Evolutionary conservation across 495 filamentous ascomycete species (phyloP), one percentile per base, ranked within the genome.

Genomic region (Saxophila tyrrhenica): DNA sequence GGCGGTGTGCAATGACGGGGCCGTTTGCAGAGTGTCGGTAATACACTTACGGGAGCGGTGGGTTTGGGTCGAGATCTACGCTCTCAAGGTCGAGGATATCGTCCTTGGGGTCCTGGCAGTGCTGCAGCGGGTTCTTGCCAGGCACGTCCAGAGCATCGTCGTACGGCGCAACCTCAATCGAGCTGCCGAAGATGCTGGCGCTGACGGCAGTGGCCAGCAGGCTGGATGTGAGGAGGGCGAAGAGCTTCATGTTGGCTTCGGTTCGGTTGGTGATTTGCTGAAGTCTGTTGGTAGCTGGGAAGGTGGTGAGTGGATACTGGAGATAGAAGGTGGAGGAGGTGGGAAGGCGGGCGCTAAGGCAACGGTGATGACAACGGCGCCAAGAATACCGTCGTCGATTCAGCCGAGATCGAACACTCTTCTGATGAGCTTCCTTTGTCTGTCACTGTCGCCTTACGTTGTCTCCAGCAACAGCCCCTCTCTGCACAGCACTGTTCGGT

Each of bases 31-130:
- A 38, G 20, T 13, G 45, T 52, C n/a, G n/a, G n/a, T 21, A 29
- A 16, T 59, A 47, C 7, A 81, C 89, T 52, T 83, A 97, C 92
- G 89, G 70, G 62, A 76, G 55, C 20, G 92, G 92, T 20, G 92
- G 92, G 66, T 99, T 97, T 5, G 92, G 92, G 10, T 67, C 57
- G 55, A 99, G 63, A 62, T 94, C 76, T 21, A 97, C 87, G 25
- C 80, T 75, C 32, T 94, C 71, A 55, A 99, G 89, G 8, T 75
- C 63, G 56, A 96, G 74, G 50, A 85, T 74, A 59, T 87, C 69
- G 24, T 70, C 68, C 23, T 73, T 68, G 2, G 87, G 79, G 21
- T 75, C 62, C 23, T 75, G 63, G 71, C 92, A 99, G 69, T 83
- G 89, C 39, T 78, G 63, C 48, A 91, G 75, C 21, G 86, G 86